Percentiles rank a stretch among this genome's conserved stretches.
phyloP scores from a whole-genome alignment of 345 rosid genomes.

The sweet orange (Citrus sinensis) region DNA sequence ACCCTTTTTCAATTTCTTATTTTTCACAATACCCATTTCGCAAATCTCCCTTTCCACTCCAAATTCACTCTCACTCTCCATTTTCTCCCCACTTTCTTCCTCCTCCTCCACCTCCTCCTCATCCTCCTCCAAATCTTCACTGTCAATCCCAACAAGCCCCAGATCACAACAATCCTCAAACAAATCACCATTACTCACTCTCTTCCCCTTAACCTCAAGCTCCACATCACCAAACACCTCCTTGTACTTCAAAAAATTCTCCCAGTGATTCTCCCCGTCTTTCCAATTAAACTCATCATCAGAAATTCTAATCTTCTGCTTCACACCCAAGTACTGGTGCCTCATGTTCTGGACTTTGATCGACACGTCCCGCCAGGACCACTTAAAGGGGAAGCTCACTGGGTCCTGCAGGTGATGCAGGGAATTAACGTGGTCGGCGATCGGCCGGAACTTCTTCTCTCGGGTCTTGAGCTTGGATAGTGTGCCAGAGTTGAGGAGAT shows the following conservation, averaged over 20 bases:
- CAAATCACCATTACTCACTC: conserved; percentile 32
- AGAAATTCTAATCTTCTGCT: conserved; percentile 69
- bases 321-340: conserved; percentile 80
- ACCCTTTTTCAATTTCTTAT: conserved; percentile 31
- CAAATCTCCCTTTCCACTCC: conserved; percentile 29
- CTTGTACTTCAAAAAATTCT: conserved; percentile 64
- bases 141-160: conserved; percentile 43
- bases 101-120: conserved; percentile 45
- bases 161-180: conserved; percentile 41
- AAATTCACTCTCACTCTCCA: conserved; percentile 36
- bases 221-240: conserved; percentile 79
- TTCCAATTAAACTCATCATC: conserved; percentile 58
- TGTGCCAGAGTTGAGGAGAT: conserved; percentile 50
- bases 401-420: conserved; percentile 64
- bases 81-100: conserved; percentile 25
- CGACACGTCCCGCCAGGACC: conserved; percentile 85
- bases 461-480: conserved; percentile 71
- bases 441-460: conserved; percentile 74
- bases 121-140: conserved; percentile 51
- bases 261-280: conserved; percentile 80
- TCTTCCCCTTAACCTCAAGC: conserved; percentile 60
- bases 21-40: conserved; percentile 21
- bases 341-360: conserved; percentile 84
- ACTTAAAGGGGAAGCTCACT: conserved; percentile 56
- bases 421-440: conserved; percentile 68